Evolutionary conservation across 2,329 filamentous ascomycete genomes (phyloP), one percentile per base, ranked within the genome.

Genomic region (Clarireedia hainanense): DNA sequence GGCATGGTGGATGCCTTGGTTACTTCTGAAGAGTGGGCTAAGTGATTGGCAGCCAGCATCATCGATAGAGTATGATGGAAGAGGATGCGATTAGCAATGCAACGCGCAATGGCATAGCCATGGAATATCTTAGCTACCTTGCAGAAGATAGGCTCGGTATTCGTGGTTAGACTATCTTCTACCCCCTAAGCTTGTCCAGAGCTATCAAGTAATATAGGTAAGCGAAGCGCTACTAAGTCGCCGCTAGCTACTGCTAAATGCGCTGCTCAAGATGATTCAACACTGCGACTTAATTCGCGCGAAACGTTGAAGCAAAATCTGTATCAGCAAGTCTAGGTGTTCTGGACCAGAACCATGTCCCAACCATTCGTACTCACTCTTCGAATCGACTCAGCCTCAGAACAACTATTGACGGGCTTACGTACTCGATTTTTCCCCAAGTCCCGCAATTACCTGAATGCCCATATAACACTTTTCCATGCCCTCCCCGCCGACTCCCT

Each of bases 1-100:
- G 72, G 67, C 30, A 68, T 82, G 46, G 64, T 79, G 56, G 69
- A 72, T 58, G 65, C 65, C 5, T 53, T 69, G 27, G 63, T 67
- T 24, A 52, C 27, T 26, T 43, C 39, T 15, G 53, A 56, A 15
- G 53, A 30, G n/a, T 56, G 48, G 53, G 27, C 39, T 27, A 56
- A 56, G 26, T 20, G 39, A 40, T 15, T 4, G 39, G 14, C 3
- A 40, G 17, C 15, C 15, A 30, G 30, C 30, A 34, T 42, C 39
- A 14, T 42, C n/a, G 5, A 42, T n/a, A 42, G 9, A 42, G n/a
- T 14, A 42, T 17, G 39, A 9, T n/a, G 15, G 39, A 20, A 7
- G n/a, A 17, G 15, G n/a, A 17, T 20, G 20, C 17, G 39, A 20
- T 20, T 6, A 20, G n/a, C n/a, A 17, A 42, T 3, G 14, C n/a